Evolutionary conservation across 2,329 filamentous ascomycete genomes (phyloP), one percentile per base, ranked within the genome.

Genomic region (Pyrenophora tritici-repentis): DNA sequence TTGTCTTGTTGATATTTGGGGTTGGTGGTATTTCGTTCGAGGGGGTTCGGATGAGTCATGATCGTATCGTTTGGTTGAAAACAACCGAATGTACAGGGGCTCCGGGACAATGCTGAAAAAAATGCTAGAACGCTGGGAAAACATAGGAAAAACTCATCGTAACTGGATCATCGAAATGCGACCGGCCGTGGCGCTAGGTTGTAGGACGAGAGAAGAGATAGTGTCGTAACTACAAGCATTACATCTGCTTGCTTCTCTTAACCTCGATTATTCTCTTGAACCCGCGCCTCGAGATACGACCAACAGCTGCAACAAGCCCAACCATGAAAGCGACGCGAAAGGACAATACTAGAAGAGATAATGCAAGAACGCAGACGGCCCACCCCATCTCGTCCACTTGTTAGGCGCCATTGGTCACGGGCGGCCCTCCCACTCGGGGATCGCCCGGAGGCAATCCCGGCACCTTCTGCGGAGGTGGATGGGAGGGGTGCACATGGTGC

Each of bases 321-420:
- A 55, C 46, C 56, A 63, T 45, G 45, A 65, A 61, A 49, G 63
- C 62, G 57, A 67, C 63, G 52, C 57, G 65, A 50, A 67, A 54
- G 50, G 55, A 66, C 43, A 67, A 45, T 40, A 65, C 38, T 48
- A 65, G 46, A 61, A 71, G 33, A 65, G 42, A 69, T 44, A 67
- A 67, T 36, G 68, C 68, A 65, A 68, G 67, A 70, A 73, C 71
- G 65, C 67, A 57, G 63, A 71, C 66, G 67, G 71, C 70, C 69
- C 71, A 73, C 69, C 71, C 71, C 69, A 61, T 70, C 68, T 62
- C 66, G 71, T 72, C 66, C 66, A 55, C 22, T 61, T 66, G 68
- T 53, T 72, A 71, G 39, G 67, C 65, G 50, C 66, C 63, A 60
- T 61, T 71, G 13, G 62, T 51, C n/a, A 62, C 53, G 29, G 58